Evolutionary conservation across 2,329 filamentous ascomycete genomes (phyloP).

Genomic region (Escovopsis sp.): DNA sequence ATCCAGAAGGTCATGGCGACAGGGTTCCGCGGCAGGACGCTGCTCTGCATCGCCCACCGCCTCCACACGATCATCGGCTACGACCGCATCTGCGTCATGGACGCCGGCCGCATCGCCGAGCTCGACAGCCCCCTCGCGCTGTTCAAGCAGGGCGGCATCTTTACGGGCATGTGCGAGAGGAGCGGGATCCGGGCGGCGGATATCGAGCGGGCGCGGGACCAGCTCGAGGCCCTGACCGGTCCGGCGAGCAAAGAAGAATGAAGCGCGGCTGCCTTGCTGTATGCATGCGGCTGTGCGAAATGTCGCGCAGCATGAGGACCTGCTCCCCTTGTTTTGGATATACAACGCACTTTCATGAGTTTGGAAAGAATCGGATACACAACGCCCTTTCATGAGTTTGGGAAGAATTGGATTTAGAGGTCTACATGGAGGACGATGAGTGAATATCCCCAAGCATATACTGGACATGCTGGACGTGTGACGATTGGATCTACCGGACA

Average conservation of each 20-base stretch:
- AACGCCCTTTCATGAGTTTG: background rate
- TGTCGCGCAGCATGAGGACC: background rate
- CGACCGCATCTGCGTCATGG: conserved; percentile 95
- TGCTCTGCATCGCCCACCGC: conserved; percentile 86
- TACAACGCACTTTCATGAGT: too few species aligned
- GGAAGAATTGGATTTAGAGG: background rate
- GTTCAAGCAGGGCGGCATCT: conserved; percentile 63
- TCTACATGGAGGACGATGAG: background rate
- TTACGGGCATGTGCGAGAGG: conserved; percentile 77
- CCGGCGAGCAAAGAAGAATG: background rate
- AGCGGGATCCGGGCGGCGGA: conserved; percentile 57
- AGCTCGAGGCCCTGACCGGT: conserved; percentile 12
- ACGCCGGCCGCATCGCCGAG: conserved; percentile 74
- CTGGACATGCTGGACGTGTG: background rate
- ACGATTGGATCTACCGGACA: background rate
- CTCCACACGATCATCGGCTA: conserved; percentile 87
- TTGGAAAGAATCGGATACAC: background rate
- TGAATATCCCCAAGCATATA: too few species aligned
- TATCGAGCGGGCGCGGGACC: conserved; percentile 30
- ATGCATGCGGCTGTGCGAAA: background rate
- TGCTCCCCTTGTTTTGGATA: background rate
- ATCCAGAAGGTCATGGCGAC: conserved; percentile 80
- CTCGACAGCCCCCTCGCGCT: conserved; percentile 62
- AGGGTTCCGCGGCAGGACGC: conserved; percentile 73
- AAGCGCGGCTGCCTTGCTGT: background rate